Evolutionary conservation across 495 filamentous ascomycete genomes (phyloP).

Genomic region (Hyphodiscus hymeniophilus): DNA sequence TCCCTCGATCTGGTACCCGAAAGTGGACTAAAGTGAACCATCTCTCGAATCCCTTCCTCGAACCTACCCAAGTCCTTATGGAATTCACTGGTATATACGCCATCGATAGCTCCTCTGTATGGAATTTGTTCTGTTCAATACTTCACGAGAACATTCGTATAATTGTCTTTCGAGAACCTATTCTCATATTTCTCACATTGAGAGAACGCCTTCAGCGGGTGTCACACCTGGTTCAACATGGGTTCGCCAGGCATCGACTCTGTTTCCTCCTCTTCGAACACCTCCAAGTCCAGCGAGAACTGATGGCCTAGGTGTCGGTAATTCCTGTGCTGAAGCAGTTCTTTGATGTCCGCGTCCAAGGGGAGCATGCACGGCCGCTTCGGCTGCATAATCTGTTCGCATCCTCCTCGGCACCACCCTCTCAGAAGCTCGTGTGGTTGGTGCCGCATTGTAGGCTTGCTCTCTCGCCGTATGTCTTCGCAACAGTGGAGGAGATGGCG

Average conservation of each 20-base stretch:
- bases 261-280: conserved; percentile 4
- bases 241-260: conserved; percentile 20
- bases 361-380: conserved; percentile 19
- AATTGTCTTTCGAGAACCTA: neutral
- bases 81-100: too few relatives aligned
- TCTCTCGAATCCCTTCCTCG: too few relatives aligned
- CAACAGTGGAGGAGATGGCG: conserved; percentile 11
- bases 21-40: too few relatives aligned
- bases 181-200: conserved; percentile 9
- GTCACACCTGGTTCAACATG: conserved; percentile 18
- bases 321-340: neutral
- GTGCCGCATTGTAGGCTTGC: conserved; percentile 12
- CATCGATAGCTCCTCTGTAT: too few relatives aligned
- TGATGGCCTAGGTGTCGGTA: conserved; percentile 4
- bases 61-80: too few relatives aligned
- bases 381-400: conserved; percentile 15
- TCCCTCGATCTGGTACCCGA: too few relatives aligned
- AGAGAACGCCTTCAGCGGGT: conserved; percentile 21
- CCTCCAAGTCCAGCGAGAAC: conserved; percentile 21
- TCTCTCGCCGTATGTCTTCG: conserved; percentile 18
- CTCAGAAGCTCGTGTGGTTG: conserved; percentile 9
- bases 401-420: conserved; percentile 15
- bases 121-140: too few relatives aligned
- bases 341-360: neutral
- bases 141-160: too few relatives aligned